Evolutionary conservation across 148 eudicot genomes (phyloP).

Genomic region (Tetragonia tetragonoides): DNA sequence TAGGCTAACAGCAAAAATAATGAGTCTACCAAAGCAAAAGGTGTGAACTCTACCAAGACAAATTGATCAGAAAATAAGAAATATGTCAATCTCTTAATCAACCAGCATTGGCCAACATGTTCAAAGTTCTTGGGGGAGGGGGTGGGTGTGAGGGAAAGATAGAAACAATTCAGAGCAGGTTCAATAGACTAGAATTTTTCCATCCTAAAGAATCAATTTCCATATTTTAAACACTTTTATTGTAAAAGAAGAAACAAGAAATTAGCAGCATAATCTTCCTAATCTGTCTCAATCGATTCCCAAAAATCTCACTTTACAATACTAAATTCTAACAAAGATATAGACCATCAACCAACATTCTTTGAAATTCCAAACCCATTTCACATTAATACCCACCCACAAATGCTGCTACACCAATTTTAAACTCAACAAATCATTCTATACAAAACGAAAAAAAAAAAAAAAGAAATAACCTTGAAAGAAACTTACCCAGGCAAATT

Average conservation of each 20-base stretch:
- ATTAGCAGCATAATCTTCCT: not conserved
- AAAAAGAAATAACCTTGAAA: not conserved
- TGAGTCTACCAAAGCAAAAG: not conserved
- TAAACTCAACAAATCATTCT: not conserved
- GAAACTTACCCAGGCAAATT: constrained; percentile 18
- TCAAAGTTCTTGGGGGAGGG: no score
- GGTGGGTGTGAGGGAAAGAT: no score
- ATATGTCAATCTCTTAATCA: no score
- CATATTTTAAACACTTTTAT: no score
- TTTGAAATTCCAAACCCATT: not conserved
- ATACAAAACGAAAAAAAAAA: not conserved
- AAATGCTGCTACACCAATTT: not conserved
- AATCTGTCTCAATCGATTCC: not conserved
- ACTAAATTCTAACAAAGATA: constrained; percentile 8
- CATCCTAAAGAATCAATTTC: no score
- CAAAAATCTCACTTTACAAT: no score
- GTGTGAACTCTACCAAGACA: not conserved
- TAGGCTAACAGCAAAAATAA: not conserved
- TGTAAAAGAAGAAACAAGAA: no score
- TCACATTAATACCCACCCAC: not conserved
- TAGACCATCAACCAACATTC: not conserved
- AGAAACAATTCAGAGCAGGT: no score
- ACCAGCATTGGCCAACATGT: no score
- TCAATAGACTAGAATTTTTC: no score
- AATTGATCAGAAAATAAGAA: not conserved